phyloP scores from a whole-genome alignment of 805 yeast species.

The Nematodospora valgi region DNA sequence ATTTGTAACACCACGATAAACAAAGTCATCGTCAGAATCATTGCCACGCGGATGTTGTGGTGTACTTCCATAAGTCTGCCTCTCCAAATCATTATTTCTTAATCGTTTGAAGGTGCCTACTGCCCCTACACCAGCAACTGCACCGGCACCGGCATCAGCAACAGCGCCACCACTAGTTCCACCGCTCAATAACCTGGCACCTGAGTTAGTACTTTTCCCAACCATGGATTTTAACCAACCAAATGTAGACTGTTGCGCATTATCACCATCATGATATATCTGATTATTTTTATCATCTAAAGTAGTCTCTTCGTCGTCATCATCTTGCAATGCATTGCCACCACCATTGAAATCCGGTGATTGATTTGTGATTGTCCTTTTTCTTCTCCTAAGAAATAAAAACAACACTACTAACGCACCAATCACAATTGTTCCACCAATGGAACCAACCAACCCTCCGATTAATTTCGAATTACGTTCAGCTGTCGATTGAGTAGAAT shows the following conservation, averaged over 20 bases:
- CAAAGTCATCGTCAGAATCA: conserved; percentile 29
- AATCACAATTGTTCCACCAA: conserved; percentile 43
- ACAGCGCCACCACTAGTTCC: conserved; percentile 4
- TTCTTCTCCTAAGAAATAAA: conserved; percentile 31
- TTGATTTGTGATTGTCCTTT: conserved; percentile 32
- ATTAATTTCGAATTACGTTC: conserved; percentile 32
- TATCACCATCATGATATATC: conserved; percentile 9
- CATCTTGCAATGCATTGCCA: conserved; percentile 13
- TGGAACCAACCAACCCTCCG: conserved; percentile 45
- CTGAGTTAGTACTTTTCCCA: conserved; percentile 4
- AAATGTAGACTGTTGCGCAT: conserved; percentile 6
- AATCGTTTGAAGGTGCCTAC: conserved; percentile 4
- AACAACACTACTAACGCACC: conserved; percentile 34
- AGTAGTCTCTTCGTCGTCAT: conserved; percentile 10
- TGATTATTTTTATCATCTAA: conserved; percentile 6
- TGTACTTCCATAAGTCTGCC: conserved; percentile 15
- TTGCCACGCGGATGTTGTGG: conserved; percentile 8
- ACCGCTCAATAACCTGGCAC: neutral
- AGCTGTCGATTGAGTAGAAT: conserved; percentile 13
- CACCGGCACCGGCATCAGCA: conserved; percentile 7
- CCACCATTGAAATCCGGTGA: conserved; percentile 42
- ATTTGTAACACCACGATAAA: conserved; percentile 42
- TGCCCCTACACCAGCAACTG: conserved; percentile 2
- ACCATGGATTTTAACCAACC: conserved; percentile 8
- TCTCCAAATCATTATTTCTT: conserved; percentile 25